These are phyloP conservation scores for Misopates orontium DNA, from an alignment of 257 asterid species.

Conservation along the genomic window DNA sequence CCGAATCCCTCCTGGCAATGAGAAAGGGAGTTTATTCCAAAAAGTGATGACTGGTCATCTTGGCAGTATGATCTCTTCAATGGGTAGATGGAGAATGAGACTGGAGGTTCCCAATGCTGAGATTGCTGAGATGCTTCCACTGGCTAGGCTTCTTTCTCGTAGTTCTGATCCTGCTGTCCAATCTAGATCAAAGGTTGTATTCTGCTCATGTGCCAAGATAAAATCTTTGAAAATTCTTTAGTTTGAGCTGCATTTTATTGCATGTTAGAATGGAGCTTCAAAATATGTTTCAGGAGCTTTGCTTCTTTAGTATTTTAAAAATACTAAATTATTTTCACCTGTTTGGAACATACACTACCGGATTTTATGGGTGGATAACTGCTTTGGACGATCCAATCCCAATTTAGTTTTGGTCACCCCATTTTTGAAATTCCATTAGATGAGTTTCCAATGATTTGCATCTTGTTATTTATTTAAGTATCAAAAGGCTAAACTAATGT, in stretches of 20 bases:
- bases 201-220: slow-evolving; percentile 24
- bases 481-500: slow-evolving; percentile 5
- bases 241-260: slow-evolving; percentile 16
- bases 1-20: slow-evolving; percentile 74
- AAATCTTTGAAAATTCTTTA: slow-evolving; percentile 18
- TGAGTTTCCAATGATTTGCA: background rate
- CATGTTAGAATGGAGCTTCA: background rate
- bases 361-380: background rate
- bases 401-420: slow-evolving; percentile 4
- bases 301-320: background rate
- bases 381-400: slow-evolving; percentile 1
- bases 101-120: slow-evolving; percentile 98
- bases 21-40: slow-evolving; percentile 85
- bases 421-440: background rate
- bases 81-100: slow-evolving; percentile 99
- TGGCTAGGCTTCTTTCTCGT: slow-evolving; percentile 96
- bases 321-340: slow-evolving; percentile 1
- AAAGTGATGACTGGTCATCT: slow-evolving; percentile 95
- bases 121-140: slow-evolving; percentile 99
- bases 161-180: slow-evolving; percentile 98
- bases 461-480: slow-evolving; percentile 1
- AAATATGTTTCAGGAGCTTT: slow-evolving; percentile 16
- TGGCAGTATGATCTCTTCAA: slow-evolving; percentile 91
- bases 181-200: slow-evolving; percentile 87
- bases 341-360: slow-evolving; percentile 3